Evolutionary conservation across 2,329 filamentous ascomycete genomes (phyloP), one percentile per base, ranked within the genome.

Genomic region (Trichoderma aggressivum): DNA sequence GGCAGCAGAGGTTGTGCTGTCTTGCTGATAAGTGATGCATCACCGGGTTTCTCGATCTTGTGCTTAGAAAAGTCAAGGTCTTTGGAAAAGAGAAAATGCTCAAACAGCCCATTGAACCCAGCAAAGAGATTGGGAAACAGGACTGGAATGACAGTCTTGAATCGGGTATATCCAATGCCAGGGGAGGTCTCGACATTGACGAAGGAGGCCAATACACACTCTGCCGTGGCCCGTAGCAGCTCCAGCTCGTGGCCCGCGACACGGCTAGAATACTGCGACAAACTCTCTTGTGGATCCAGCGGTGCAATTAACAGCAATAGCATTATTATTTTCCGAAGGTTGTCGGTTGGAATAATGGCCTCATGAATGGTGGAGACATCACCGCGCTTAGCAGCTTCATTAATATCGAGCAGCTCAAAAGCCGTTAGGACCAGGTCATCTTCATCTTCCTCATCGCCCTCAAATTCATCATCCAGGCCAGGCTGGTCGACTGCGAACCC

Each of bases 61-160:
- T 81, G 83, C 76, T 86, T 89, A 3, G 87, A 88, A 66, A 92
- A 86, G 74, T 92, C 89, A 26, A 93, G 83, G 74, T 90, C 90
- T 75, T 90, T 91, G 30, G 90, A 91, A 75, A 93, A 94, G 30
- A 94, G 84, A 74, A 94, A 93, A 77, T 91, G 90, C 74, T 93
- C 91, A 77, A 93, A 94, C 1, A 94, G 81, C 1, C 89, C 85
- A 73, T 87, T 89, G 73, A 94, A 86, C 0, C 90, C 89, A 67
- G 86, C 83, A 77, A 94, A 93, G 1, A 94, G 80, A 75, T 88
- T 89, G 1, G 91, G 91, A 66, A 91, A 85, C 59, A 87, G 87
- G 36, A 84, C 81, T 11, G 88, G 86, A 69, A 92, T 82, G 36
- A 91, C 84, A 7, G 82, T 81, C 77, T 87, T 86, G 81, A 92